Evolutionary conservation across 257 asterid genomes (phyloP).

Genomic region (Ophiorrhiza pumila): DNA sequence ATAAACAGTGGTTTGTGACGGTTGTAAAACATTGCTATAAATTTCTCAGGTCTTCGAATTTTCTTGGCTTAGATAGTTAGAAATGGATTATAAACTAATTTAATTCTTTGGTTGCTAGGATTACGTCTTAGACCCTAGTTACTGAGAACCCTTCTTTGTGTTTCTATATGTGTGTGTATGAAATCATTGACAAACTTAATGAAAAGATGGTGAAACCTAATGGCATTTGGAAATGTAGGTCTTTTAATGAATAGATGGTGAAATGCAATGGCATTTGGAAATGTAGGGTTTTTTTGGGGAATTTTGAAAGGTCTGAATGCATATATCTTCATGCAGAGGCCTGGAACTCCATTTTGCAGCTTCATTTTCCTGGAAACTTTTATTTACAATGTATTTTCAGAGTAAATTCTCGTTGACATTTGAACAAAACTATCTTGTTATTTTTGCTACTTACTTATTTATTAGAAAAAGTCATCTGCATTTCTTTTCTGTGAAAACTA

Average conservation of each 20-base stretch:
- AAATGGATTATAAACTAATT: background rate
- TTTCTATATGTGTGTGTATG: background rate
- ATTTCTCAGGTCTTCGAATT: background rate
- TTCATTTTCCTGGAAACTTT: background rate
- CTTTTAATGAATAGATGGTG: no score
- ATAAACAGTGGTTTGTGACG: background rate
- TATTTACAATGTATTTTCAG: background rate
- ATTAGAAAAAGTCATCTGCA: background rate
- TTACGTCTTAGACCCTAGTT: background rate
- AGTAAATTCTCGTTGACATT: background rate
- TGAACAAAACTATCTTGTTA: background rate
- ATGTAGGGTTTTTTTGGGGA: no score
- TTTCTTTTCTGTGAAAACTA: background rate
- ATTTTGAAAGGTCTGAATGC: background rate
- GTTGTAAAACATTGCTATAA: background rate
- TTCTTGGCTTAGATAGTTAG: background rate
- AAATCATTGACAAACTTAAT: background rate
- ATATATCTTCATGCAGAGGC: slow-evolving; percentile 3
- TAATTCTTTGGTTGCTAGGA: background rate
- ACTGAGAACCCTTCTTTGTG: background rate
- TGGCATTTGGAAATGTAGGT: background rate
- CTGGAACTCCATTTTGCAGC: background rate
- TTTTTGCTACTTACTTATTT: background rate
- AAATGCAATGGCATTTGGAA: no score
- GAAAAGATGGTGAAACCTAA: background rate